phyloP scores from a whole-genome alignment of 1,139 yeast genomes.

The Hansenula lynferdii region DNA sequence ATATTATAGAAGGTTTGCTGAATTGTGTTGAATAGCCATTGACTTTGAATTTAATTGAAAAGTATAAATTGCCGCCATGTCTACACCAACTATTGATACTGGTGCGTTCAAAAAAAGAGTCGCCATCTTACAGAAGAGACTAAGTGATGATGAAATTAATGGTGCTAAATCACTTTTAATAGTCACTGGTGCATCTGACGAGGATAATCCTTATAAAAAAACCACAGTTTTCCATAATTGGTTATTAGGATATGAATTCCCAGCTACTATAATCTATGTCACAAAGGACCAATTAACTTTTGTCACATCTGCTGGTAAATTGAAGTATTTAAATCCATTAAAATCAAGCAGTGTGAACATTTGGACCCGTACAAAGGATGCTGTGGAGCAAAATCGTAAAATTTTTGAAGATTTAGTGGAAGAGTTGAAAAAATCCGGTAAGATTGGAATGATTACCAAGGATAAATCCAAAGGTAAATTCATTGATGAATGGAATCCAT shows the following conservation, averaged over 20 bases:
- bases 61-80: slow-evolving; percentile 19
- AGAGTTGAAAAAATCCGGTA: slow-evolving; percentile 37
- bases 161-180: slow-evolving; percentile 55
- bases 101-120: slow-evolving; percentile 32
- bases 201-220: slow-evolving; percentile 86
- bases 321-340: slow-evolving; percentile 66
- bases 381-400: slow-evolving; percentile 65
- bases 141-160: slow-evolving; percentile 31
- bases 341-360: slow-evolving; percentile 49
- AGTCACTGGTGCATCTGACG: slow-evolving; percentile 79
- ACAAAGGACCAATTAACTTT: slow-evolving; percentile 57
- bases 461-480: slow-evolving; percentile 82
- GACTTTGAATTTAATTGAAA: too few species aligned
- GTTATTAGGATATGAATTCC: slow-evolving; percentile 93
- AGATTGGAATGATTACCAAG: slow-evolving; percentile 62
- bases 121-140: slow-evolving; percentile 24
- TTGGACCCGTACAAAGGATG: slow-evolving; percentile 75
- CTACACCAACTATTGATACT: slow-evolving; percentile 37
- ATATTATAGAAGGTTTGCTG: neutral
- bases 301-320: slow-evolving; percentile 84
- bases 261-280: slow-evolving; percentile 75
- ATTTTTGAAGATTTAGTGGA: slow-evolving; percentile 58
- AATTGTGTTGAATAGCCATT: too few species aligned
- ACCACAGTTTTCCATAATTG: slow-evolving; percentile 87
- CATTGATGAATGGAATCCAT: slow-evolving; percentile 70